Base-by-base conservation (phyloP, 805 yeast species). In the Sugiyamaella valdiviana region DNA sequence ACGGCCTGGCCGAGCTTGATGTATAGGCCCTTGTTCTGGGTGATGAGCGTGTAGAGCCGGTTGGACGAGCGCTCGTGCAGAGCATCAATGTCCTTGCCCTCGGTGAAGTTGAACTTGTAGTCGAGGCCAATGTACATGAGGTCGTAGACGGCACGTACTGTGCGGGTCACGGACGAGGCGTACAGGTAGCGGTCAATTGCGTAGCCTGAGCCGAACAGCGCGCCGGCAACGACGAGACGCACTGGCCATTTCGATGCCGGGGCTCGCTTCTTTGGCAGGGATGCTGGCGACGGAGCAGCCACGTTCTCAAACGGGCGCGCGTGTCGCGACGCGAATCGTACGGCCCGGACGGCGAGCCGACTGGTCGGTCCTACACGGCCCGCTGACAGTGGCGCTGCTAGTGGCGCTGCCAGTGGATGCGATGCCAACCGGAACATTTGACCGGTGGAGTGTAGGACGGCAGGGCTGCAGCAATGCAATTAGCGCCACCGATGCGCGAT, bases 1-100 rank as follows among this genome's bases (percentile, higher is more conserved):
- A 85, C 73, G 45, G 85, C 82, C 70, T 85, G 93, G 20, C 93
- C 95, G 56, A 83, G 64, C 62, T 85, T 85, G 62, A 85, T 80
- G 60, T 83, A 85, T 16, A 85, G 69, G 1, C 85, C 84, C 53
- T 74, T 76, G 58, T 79, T 79, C 10, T 58, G 58, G 35, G 63
- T 60, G 48, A 79, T 59, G 45, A 80, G 60, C 39, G 73, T 58
- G 54, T 70, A 71, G 45, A 80, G 56, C 39, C 80, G 61, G 16
- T 71, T 73, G 3, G 91, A 78, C 35, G 78, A 76, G 22, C 77
- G 63, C 49, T 77, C 79, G 55, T 85, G 93, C 7, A 85, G 63
- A 0, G 73, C 73, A 17, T 72, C 74, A n/a, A 80, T 66, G 62
- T 69, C 77, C 16, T 66, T 53, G 15, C 66, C 68, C 32, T 70